Conservation (phyloP, 208 protist genomes). For the Polymyxa betae region DNA sequence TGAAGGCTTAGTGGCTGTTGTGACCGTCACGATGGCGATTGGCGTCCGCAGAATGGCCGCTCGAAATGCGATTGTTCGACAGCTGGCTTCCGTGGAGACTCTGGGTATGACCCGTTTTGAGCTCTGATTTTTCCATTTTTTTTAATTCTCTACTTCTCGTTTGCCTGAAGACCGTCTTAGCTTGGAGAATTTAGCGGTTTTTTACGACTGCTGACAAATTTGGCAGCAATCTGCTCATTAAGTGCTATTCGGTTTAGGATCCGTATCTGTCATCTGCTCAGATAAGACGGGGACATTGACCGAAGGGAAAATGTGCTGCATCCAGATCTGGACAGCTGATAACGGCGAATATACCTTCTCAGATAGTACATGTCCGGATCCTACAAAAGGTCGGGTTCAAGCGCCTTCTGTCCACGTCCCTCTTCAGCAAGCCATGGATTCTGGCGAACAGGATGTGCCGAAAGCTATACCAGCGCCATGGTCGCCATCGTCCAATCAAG, state of each 20-base stretch:
- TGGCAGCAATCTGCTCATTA: background rate
- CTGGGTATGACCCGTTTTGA: slow-evolving; percentile 74
- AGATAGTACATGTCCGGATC: background rate
- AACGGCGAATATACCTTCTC: background rate
- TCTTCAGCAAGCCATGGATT: background rate
- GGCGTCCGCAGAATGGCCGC: slow-evolving; percentile 79
- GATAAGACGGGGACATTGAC: slow-evolving; percentile 98
- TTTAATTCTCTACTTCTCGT: too few relatives aligned
- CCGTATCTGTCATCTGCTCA: slow-evolving; percentile 91
- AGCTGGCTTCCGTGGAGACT: slow-evolving; percentile 90
- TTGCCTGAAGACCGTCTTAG: too few relatives aligned
- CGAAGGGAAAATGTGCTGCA: slow-evolving; percentile 89
- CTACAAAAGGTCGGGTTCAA: slow-evolving; percentile 69
- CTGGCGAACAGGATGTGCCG: too few relatives aligned
- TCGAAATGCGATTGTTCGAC: slow-evolving; percentile 84
- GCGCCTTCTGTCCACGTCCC: background rate
- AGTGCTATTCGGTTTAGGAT: slow-evolving; percentile 32
- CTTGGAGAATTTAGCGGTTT: too few relatives aligned
- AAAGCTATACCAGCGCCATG: too few relatives aligned
- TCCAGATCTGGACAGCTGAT: slow-evolving; percentile 1
- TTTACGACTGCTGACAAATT: too few relatives aligned
- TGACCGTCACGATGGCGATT: slow-evolving; percentile 61
- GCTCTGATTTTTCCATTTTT: background rate
- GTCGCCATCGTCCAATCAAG: too few relatives aligned
- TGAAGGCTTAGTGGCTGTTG: slow-evolving; percentile 89